Evolutionary conservation across 805 yeast species (phyloP).

Genomic region (Saccharomycopsis malanga): DNA sequence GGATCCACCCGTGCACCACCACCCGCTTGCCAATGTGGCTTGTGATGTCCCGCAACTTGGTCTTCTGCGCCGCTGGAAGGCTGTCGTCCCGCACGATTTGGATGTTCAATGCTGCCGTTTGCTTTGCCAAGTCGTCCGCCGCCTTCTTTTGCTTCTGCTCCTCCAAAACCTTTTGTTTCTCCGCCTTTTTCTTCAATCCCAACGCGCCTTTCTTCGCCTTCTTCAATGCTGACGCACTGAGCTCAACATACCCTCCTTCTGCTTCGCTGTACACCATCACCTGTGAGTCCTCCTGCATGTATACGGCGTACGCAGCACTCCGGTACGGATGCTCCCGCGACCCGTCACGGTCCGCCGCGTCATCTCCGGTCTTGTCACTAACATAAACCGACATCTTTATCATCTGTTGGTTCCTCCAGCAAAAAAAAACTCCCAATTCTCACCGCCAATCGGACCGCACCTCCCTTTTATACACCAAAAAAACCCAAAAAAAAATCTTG

Average conservation of each 20-base stretch:
- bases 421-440: too few species aligned
- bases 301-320: conserved; percentile 78
- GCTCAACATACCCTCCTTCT: conserved; percentile 63
- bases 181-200: conserved; percentile 67
- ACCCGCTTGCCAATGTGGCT: conserved; percentile 63
- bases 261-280: conserved; percentile 53
- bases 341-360: conserved; percentile 50
- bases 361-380: conserved; percentile 67
- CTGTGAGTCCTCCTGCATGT: conserved; percentile 39
- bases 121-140: conserved; percentile 65
- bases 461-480: too few species aligned
- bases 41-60: conserved; percentile 55
- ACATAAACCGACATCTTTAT: conserved; percentile 38
- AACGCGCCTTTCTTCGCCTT: conserved; percentile 96
- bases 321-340: conserved; percentile 64
- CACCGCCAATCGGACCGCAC: too few species aligned
- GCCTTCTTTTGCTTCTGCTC: conserved; percentile 46
- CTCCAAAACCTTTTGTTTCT: conserved; percentile 48
- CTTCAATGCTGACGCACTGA: conserved; percentile 85
- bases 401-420: neutral
- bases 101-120: conserved; percentile 75
- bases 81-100: conserved; percentile 64
- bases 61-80: conserved; percentile 59
- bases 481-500: too few species aligned
- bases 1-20: conserved; percentile 88